Evolutionary conservation across 2,329 filamentous ascomycete genomes (phyloP).

Genomic region (Leptographium flavum): DNA sequence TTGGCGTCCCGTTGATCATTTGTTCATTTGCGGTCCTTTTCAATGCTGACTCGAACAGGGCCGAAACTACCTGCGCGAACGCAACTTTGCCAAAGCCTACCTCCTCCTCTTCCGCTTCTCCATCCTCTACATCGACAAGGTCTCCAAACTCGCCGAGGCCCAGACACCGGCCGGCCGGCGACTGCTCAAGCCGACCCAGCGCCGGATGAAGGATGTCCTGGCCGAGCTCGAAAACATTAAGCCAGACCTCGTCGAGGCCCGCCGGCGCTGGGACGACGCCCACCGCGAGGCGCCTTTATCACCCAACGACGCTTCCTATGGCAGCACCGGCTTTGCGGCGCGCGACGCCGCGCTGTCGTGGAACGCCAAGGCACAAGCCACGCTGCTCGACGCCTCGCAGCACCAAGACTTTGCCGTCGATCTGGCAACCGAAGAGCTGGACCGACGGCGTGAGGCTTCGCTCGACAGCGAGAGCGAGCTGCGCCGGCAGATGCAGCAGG

Average conservation of each 20-base stretch:
- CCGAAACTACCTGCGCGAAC: slow-evolving; percentile 69
- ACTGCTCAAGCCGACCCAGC: slow-evolving; percentile 39
- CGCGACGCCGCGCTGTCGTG: slow-evolving; percentile 45
- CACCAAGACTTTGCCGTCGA: slow-evolving; percentile 64
- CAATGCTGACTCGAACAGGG: slow-evolving; percentile 45
- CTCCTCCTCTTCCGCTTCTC: slow-evolving; percentile 84
- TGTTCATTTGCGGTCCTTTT: no score
- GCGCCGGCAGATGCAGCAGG: slow-evolving; percentile 37
- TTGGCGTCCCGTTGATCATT: no score
- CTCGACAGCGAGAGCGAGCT: slow-evolving; percentile 17
- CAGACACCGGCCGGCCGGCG: slow-evolving; percentile 50
- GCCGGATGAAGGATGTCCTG: slow-evolving; percentile 43
- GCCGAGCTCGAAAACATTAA: slow-evolving; percentile 64
- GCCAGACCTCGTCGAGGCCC: slow-evolving; percentile 58
- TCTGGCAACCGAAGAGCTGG: slow-evolving; percentile 59
- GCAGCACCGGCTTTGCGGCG: slow-evolving; percentile 26
- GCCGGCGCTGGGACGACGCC: slow-evolving; percentile 51
- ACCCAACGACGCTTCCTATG: background rate
- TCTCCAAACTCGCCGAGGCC: slow-evolving; percentile 64
- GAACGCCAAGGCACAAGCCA: slow-evolving; percentile 25
- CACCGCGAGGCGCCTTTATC: slow-evolving; percentile 11
- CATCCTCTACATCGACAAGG: slow-evolving; percentile 61
- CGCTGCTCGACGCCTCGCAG: slow-evolving; percentile 54
- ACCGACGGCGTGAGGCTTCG: slow-evolving; percentile 41
- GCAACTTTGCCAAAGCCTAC: slow-evolving; percentile 78